phyloP scores from a whole-genome alignment of 495 filamentous ascomycete species.

The Aspergillus bridgeri region DNA sequence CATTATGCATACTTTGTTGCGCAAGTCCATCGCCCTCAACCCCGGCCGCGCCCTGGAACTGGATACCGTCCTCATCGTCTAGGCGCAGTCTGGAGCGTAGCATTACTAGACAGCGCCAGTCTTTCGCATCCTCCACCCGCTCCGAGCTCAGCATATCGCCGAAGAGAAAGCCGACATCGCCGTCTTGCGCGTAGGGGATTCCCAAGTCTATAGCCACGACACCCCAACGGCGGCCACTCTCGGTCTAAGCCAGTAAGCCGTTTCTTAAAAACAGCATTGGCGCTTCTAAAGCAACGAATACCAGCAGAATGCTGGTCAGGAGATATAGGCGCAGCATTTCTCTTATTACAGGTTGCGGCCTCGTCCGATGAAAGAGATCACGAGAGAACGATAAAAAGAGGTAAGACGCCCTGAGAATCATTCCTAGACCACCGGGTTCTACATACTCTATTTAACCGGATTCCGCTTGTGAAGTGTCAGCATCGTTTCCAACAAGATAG shows the following conservation, averaged over 20 bases:
- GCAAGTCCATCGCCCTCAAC: background rate
- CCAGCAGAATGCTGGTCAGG: background rate
- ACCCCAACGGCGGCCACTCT: constrained; percentile 3
- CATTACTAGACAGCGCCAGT: constrained; percentile 1
- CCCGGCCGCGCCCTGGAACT: constrained; percentile 1
- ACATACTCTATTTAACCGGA: too few species aligned
- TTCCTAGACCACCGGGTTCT: too few species aligned
- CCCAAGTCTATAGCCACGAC: constrained; percentile 1
- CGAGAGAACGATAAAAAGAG: too few species aligned
- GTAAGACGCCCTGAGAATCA: too few species aligned
- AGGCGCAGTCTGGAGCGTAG: background rate
- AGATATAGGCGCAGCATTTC: background rate
- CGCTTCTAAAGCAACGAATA: background rate
- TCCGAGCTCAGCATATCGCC: constrained; percentile 1
- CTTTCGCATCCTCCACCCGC: background rate
- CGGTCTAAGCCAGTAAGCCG: constrained; percentile 1
- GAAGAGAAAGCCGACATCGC: constrained; percentile 3
- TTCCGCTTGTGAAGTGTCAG: too few species aligned
- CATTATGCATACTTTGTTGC: background rate
- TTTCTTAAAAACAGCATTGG: constrained; percentile 13
- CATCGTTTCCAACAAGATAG: too few species aligned
- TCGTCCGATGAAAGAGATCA: too few species aligned
- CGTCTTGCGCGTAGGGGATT: constrained; percentile 3
- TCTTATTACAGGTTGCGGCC: too few species aligned
- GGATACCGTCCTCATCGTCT: background rate